Evolutionary conservation across 345 rosid species (phyloP), one percentile per base, ranked within the genome.

Genomic region (Citrus inodora): DNA sequence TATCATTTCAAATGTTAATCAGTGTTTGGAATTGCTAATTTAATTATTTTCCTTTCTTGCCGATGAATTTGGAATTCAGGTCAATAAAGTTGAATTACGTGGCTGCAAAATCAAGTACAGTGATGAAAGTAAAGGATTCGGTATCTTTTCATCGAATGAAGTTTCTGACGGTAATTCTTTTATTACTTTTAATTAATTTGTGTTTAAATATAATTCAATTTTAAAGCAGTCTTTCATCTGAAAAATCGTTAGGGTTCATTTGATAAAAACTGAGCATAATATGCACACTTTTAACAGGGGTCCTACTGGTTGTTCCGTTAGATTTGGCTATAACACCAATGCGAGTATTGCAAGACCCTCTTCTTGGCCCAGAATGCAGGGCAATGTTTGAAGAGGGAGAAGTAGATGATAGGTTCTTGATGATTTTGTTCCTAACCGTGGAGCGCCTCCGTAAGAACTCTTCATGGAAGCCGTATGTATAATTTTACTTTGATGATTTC

Each of bases 261-360:
- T 33, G 69, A 62, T 62, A 13, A 14, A 13, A 10, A 62, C 16
- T 14, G 27, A n/a, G 62, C 27, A 8, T 59, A 53, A 17, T 53
- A 17, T 53, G 58, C 58, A 53, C 22, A 53, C 58, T 53, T 53
- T 53, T 80, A 56, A 79, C 93, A 93, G 98, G 93, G 63, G 90
- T 92, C 64, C 82, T 92, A 65, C 78, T 95, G 24, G 91, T 91
- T 77, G 95, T 91, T 88, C 97, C 98, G 6, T 89, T 93, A 63
- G 86, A 89, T 84, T 85, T 95, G 79, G 94, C 96, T 25, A 93
- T 95, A 78, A 93, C 99, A 60, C 99, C 99, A 5, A 95, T 95
- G 99, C 91, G 97, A 70, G 99, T 93, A 56, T 85, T 95, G 83
- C 94, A 95, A 86, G 98, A 95, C 77, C 94, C 99, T 83, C 88